phyloP scores from a whole-genome alignment of 768 basidiomycete species.

The Collybia sp. region DNA sequence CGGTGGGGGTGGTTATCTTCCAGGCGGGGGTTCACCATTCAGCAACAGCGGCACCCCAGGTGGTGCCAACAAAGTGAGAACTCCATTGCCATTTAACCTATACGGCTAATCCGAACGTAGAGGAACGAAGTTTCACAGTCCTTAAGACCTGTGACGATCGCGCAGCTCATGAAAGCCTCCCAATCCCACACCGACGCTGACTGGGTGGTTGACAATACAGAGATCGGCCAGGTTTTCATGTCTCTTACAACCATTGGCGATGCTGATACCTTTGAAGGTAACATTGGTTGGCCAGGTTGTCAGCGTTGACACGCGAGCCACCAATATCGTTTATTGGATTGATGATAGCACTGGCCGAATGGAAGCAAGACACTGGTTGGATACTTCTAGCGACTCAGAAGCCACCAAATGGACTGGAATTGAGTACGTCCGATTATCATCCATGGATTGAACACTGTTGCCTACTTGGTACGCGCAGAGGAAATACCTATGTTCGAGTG shows the following conservation, averaged over 20 bases:
- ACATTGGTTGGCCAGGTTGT: constrained; percentile 73
- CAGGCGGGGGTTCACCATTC: constrained; percentile 52
- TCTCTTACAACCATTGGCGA: background rate
- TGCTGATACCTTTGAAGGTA: constrained; percentile 38
- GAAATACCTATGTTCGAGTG: constrained; percentile 75
- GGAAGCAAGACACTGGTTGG: constrained; percentile 82
- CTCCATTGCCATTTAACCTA: background rate
- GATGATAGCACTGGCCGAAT: constrained; percentile 84
- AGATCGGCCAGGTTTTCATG: constrained; percentile 68
- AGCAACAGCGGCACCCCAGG: constrained; percentile 58
- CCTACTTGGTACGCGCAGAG: constrained; percentile 34
- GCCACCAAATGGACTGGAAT: constrained; percentile 44
- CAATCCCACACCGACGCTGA: constrained; percentile 88
- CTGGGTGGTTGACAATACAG: constrained; percentile 76
- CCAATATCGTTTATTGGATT: constrained; percentile 74
- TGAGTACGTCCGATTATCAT: constrained; percentile 23
- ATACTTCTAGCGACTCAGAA: constrained; percentile 55
- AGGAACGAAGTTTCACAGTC: constrained; percentile 34
- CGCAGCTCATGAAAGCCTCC: constrained; percentile 69
- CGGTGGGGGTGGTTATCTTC: constrained; percentile 54
- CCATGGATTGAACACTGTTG: constrained; percentile 1
- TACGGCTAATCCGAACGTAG: constrained; percentile 10
- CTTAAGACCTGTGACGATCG: constrained; percentile 67
- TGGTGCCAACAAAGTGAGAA: constrained; percentile 35
- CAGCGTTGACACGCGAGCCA: constrained; percentile 64